phyloP scores from a whole-genome alignment of 1,284 basidiomycete genomes.

The Ceratobasidium sp. region DNA sequence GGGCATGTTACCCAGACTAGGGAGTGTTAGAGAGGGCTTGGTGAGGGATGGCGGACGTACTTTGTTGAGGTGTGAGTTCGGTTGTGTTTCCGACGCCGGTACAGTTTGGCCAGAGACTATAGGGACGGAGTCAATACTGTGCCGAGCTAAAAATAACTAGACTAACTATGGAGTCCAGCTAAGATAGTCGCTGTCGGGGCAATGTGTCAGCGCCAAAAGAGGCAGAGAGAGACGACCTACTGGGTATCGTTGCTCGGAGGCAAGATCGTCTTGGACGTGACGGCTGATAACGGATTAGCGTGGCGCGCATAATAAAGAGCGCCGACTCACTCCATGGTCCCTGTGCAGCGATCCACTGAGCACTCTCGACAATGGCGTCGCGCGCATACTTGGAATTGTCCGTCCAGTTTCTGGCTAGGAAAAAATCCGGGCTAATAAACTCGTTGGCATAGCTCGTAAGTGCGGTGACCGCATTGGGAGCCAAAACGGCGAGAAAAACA shows the following conservation, averaged over 20 bases:
- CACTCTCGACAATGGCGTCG: conserved; percentile 62
- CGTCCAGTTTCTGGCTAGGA: conserved; percentile 57
- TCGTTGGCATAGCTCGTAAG: conserved; percentile 65
- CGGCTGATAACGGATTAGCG: conserved; percentile 27
- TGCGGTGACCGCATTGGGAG: conserved; percentile 2
- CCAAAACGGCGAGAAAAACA: not conserved
- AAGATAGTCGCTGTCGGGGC: conserved; percentile 49
- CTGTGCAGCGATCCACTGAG: conserved; percentile 59
- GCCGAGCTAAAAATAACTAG: not conserved
- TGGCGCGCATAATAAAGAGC: not conserved
- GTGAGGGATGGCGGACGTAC: conserved; percentile 35
- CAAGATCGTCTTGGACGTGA: conserved; percentile 55
- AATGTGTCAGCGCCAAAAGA: conserved; percentile 43
- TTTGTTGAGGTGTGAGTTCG: conserved; percentile 48
- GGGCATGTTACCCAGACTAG: conserved; percentile 52
- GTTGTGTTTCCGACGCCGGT: conserved; percentile 49
- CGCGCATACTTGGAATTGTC: conserved; percentile 62
- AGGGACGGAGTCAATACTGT: not conserved
- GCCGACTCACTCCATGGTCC: conserved; percentile 69
- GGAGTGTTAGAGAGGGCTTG: not conserved
- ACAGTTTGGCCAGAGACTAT: conserved; percentile 50
- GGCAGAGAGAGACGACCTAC: conserved; percentile 8
- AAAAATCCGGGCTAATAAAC: conserved; percentile 66
- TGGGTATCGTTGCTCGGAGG: conserved; percentile 51
- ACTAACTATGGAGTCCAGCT: conserved; percentile 50